Percentiles rank a stretch among this genome's conserved stretches.
These are phyloP conservation scores for Forsythia suspensa DNA, from an alignment of 257 asterid species.

Conservation along the genomic window DNA sequence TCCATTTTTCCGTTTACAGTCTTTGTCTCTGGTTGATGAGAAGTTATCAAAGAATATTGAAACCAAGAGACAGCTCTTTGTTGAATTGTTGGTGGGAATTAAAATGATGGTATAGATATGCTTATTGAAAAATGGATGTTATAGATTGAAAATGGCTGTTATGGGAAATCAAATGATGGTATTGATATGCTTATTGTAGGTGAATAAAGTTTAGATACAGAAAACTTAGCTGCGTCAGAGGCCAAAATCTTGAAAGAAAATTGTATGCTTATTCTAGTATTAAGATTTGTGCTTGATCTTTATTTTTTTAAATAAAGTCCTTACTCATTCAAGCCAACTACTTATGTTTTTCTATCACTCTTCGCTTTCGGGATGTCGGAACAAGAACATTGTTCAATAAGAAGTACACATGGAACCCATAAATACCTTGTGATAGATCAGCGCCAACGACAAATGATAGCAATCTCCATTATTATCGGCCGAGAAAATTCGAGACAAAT, in stretches of 20 bases:
- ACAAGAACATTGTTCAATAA: too few relatives aligned
- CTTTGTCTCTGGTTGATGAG: constrained; percentile 34
- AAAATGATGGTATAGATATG: constrained; percentile 32
- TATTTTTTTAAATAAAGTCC: too few relatives aligned
- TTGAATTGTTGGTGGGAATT: constrained; percentile 11
- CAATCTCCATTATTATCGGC: too few relatives aligned
- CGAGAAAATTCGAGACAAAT: too few relatives aligned
- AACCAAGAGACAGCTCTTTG: constrained; percentile 21
- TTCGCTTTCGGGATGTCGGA: too few relatives aligned
- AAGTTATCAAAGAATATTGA: constrained; percentile 19
- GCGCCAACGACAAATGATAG: too few relatives aligned
- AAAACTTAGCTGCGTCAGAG: constrained; percentile 19
- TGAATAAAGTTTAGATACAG: constrained; percentile 22
- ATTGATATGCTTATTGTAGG: constrained; percentile 25
- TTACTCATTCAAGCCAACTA: too few relatives aligned
- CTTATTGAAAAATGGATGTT: background rate
- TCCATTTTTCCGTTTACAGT: constrained; percentile 33
- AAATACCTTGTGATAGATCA: too few relatives aligned
- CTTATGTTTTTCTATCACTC: too few relatives aligned
- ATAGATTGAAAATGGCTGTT: background rate
- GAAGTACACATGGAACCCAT: too few relatives aligned
- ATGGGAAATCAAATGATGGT: too few relatives aligned
- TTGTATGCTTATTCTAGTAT: background rate
- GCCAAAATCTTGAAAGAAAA: constrained; percentile 24
- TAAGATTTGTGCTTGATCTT: too few relatives aligned